Base-by-base conservation (phyloP, 208 protist genomes). In the Porcisia deanei region DNA sequence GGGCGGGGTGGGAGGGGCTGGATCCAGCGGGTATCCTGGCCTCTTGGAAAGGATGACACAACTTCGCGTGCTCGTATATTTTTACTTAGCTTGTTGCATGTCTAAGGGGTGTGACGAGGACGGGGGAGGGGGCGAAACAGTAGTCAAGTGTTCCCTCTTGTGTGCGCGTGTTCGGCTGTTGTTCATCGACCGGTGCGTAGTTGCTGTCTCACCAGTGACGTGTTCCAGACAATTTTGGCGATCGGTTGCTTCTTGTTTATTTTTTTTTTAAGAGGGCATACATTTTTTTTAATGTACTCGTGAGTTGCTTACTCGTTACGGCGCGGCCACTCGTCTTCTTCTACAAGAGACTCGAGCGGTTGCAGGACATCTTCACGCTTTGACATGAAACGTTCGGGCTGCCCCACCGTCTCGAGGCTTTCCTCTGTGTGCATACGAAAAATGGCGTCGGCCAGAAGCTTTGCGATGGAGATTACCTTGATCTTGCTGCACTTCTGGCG, bases 361-460 rank as follows among this genome's bases (percentile, higher is more conserved):
- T 94, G 91, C 39, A 96, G 83, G 74, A 94, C 92, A 63, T 93
- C 82, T 68, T 86, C 83, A 30, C 79, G 88, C 72, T 90, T 76
- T 47, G 68, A 66, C 63, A 83, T 80, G 37, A 72, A 80, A 41
- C 66, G 60, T 52, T 86, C 78, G 34, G 76, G 58, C 37, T 78
- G 60, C 20, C 78, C 89, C 76, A 82, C 91, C 47, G 58, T 87
- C 79, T 93, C 89, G 12, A 98, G 81, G 52, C 88, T 95, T 68
- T 95, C 88, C 71, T 97, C 92, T 59, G 77, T 85, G 85, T 98
- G 95, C 64, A 97, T 86, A 45, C 95, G 87, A 60, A 90, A 81
- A 76, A 98, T 97, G 3, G 92, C 93, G 65, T 97, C 92, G 39
- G 91, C 92, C 41, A 98, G 85, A 25, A 98, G 84, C 61, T 91